Percentiles rank a stretch among this genome's conserved stretches.
Evolutionary conservation across 257 asterid species (phyloP).

Genomic region (Fraxinus anomala): DNA sequence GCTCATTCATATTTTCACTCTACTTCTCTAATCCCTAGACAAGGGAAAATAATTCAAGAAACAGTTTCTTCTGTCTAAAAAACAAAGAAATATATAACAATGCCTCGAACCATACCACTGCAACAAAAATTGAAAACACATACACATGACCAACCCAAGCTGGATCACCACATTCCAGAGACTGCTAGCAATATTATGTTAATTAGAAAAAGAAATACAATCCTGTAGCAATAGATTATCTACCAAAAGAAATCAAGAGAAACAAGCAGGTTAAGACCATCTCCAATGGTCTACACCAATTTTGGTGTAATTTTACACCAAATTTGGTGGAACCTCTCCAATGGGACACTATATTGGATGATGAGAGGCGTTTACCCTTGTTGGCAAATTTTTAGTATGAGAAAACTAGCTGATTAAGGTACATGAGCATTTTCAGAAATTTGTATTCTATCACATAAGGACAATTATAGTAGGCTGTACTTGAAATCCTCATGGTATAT

Average conservation of each 20-base stretch:
- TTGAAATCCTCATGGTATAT: too few species aligned
- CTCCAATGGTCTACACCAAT: too few species aligned
- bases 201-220: constrained; percentile 27
- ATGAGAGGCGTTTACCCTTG: too few species aligned
- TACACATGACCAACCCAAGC: constrained; percentile 82
- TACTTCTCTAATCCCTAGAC: background rate
- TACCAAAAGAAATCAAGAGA: constrained; percentile 15
- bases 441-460: too few species aligned
- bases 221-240: constrained; percentile 15
- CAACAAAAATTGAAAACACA: constrained; percentile 75
- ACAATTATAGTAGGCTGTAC: too few species aligned
- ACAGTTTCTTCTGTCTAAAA: background rate
- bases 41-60: background rate
- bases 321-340: too few species aligned
- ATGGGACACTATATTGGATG: too few species aligned
- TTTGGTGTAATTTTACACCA: too few species aligned
- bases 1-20: background rate
- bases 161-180: constrained; percentile 73
- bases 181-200: constrained; percentile 55
- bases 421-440: too few species aligned
- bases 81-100: background rate
- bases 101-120: constrained; percentile 64
- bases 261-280: background rate
- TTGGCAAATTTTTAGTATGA: too few species aligned
- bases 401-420: too few species aligned